These are phyloP conservation scores for Mortierella sp. DNA, from an alignment of 371 early-diverging fungal species.

Conservation along the genomic window DNA sequence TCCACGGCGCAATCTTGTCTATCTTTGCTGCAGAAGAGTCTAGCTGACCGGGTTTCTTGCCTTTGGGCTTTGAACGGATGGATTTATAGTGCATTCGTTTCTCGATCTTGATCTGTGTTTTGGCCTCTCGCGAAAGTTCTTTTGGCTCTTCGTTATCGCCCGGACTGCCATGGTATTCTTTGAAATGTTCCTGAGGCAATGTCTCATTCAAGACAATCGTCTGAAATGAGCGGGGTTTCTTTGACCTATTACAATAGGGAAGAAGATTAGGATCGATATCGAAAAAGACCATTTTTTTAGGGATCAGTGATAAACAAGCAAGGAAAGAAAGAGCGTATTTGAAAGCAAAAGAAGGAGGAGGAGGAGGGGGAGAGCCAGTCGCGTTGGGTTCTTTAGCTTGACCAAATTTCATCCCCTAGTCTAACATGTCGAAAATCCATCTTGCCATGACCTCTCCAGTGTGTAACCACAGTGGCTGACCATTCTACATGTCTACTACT, in stretches of 20 bases:
- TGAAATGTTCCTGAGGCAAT: constrained; percentile 25
- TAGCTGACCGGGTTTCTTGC: constrained; percentile 47
- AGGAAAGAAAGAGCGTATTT: constrained; percentile 5
- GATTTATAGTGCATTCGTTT: constrained; percentile 50
- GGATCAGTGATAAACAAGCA: too few relatives aligned
- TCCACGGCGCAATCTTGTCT: constrained; percentile 29
- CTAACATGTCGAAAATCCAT: background rate
- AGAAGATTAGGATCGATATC: background rate
- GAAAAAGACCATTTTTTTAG: background rate
- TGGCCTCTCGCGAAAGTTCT: constrained; percentile 29
- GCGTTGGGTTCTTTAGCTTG: background rate
- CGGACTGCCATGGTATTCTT: constrained; percentile 11
- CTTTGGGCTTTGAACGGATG: constrained; percentile 54
- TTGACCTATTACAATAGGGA: constrained; percentile 4
- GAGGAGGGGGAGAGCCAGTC: background rate
- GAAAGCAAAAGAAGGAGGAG: background rate
- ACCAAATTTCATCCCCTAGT: background rate
- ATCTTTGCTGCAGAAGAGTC: constrained; percentile 32
- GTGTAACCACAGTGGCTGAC: background rate
- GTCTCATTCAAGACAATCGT: constrained; percentile 45
- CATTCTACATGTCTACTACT: background rate
- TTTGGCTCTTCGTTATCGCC: constrained; percentile 6
- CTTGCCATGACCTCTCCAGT: too few relatives aligned
- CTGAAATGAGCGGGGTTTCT: constrained; percentile 34
- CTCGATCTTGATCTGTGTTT: constrained; percentile 42